Conservation (phyloP, 495 filamentous ascomycete species). For the Chaetomidium leptoderma region DNA sequence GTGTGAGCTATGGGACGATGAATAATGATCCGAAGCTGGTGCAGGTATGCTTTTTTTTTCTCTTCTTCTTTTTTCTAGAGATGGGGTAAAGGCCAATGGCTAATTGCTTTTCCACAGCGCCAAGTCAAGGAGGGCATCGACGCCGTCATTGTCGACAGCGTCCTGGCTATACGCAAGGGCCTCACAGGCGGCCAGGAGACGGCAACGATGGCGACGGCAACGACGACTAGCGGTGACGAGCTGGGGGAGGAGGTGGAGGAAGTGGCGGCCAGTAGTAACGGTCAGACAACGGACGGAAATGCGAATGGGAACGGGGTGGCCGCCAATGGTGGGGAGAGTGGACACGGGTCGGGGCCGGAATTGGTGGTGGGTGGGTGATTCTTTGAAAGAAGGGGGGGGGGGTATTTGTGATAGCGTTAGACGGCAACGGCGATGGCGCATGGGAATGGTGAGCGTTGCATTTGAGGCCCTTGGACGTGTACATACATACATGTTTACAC, state of each 20-base stretch:
- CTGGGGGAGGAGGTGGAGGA: slow-evolving; percentile 12
- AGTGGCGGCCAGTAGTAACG: slow-evolving; percentile 12
- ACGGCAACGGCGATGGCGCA: slow-evolving; percentile 6
- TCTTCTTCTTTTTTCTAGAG: background rate
- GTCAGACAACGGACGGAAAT: no score
- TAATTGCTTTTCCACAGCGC: slow-evolving; percentile 42
- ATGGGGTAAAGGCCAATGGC: background rate
- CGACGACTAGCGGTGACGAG: slow-evolving; percentile 1
- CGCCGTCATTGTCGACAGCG: slow-evolving; percentile 92
- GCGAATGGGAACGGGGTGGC: slow-evolving; percentile 1
- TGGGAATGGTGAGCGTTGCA: slow-evolving; percentile 2
- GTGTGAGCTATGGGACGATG: slow-evolving; percentile 84
- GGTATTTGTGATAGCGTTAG: background rate
- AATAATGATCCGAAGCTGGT: slow-evolving; percentile 87
- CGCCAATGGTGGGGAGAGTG: background rate
- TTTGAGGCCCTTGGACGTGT: background rate
- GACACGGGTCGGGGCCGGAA: background rate
- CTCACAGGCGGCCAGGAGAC: slow-evolving; percentile 36
- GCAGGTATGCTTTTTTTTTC: slow-evolving; percentile 55
- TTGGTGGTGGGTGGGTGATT: background rate
- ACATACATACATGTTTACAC: background rate
- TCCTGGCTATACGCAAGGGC: slow-evolving; percentile 66
- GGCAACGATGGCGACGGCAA: background rate
- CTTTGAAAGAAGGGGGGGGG: no score
- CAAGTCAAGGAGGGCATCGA: slow-evolving; percentile 96